phyloP scores from a whole-genome alignment of 2,329 filamentous ascomycete species.

The Tothia fuscella region DNA sequence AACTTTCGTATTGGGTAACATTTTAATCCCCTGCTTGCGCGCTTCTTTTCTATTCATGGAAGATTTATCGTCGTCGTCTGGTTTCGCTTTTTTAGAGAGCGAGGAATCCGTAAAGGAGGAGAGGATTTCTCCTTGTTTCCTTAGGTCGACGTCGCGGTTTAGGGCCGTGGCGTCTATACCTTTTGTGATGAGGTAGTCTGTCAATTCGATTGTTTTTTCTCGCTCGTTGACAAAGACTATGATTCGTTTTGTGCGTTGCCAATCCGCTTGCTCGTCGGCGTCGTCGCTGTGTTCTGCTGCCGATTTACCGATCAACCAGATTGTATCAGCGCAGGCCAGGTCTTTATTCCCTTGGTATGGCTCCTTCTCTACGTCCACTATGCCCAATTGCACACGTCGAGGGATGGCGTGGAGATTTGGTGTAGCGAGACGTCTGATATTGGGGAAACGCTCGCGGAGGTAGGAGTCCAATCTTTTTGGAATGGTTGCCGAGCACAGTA shows the following conservation, averaged over 20 bases:
- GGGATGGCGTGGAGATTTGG: constrained; percentile 95
- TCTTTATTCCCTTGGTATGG: constrained; percentile 88
- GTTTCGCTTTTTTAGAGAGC: background rate
- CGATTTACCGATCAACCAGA: constrained; percentile 85
- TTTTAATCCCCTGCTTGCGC: constrained; percentile 23
- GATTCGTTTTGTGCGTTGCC: constrained; percentile 53
- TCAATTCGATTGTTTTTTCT: constrained; percentile 71
- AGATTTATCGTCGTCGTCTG: background rate
- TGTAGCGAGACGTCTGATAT: constrained; percentile 76
- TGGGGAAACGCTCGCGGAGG: constrained; percentile 69
- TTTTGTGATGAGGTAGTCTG: constrained; percentile 67
- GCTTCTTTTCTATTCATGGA: background rate
- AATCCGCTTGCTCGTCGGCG: constrained; percentile 17
- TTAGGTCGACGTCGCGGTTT: constrained; percentile 56
- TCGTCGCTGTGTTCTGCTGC: constrained; percentile 43
- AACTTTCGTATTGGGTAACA: constrained; percentile 69
- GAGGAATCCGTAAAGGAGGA: constrained; percentile 7
- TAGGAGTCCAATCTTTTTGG: constrained; percentile 78
- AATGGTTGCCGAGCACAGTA: constrained; percentile 94
- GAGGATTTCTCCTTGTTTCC: constrained; percentile 8
- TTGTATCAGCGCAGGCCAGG: constrained; percentile 85
- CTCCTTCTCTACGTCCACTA: constrained; percentile 84
- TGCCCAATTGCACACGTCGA: constrained; percentile 81
- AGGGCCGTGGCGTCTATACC: constrained; percentile 81
- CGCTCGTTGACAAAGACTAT: constrained; percentile 96